Evolutionary conservation across 75 land plant genomes (phyloP), one percentile per base, ranked within the genome.

Genomic region (Pseudotsuga menziesii): DNA sequence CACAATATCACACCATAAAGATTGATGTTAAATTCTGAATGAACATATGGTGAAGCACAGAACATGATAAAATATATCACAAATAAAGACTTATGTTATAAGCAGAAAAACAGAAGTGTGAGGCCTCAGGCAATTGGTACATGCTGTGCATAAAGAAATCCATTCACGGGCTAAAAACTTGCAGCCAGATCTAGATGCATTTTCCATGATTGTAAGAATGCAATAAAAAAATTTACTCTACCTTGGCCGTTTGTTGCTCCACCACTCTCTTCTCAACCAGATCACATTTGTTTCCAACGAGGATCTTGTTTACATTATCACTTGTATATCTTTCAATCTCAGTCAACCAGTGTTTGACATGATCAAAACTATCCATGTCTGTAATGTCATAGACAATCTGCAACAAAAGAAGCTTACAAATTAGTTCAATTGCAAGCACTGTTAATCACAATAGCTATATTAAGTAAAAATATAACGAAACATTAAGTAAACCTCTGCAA

Each of bases 291-390:
- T 92, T 92, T 19, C 93, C 95, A 35, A 93, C 89, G 9, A 93
- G 82, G 78, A 90, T 84, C 82, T 88, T 93, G 85, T 89, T 88
- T 32, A 93, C 95, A 81, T 77, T 83, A 26, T 93, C 95, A 82
- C 83, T 93, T 55, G 93, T 92, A 87, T 93, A 93, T 81, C 93
- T 85, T 75, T 93, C 93, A 78, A 93, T 93, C 80, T 93, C 95
- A 86, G 79, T 90, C 77, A 92, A 63, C 94, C 94, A 92, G 58
- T 92, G 92, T 82, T 88, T 90, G 39, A 92, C 93, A 80, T 93
- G 91, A 78, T 90, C 89, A 78, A 93, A 93, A 78, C 93, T 93
- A 73, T 90, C 95, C 84, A 83, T 84, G 57, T 93, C 95, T 57
- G 93, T 93, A 23, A 93, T 89, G 78, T 90, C 95, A 73, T 93